Evolutionary conservation across 2,329 filamentous ascomycete species (phyloP), one percentile per base, ranked within the genome.

Genomic region (Aspergillus sp.): DNA sequence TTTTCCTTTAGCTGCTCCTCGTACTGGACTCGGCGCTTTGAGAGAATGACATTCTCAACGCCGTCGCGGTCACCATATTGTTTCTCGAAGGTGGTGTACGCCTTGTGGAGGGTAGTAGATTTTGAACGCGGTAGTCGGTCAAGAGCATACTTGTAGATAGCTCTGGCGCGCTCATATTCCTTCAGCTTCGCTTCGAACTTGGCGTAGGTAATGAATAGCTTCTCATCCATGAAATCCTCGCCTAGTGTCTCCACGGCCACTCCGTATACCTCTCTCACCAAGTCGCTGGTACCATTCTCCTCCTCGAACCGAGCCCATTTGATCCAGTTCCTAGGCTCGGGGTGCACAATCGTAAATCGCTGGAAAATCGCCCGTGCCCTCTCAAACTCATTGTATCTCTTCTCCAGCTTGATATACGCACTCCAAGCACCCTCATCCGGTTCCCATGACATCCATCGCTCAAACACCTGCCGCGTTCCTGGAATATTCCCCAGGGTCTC

Each of bases 281-380:
- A 75, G 68, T 97, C 93, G 70, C 89, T 93, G 1, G 92, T 96
- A 8, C 95, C 95, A 66, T 88, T 91, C 71, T 99, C 95, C 73
- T 98, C 93, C 75, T 99, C 95, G 66, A 98, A 99, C 61, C 90
- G 90, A 59, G 93, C 89, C 95, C 95, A 99, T 73, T 97, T 97
- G 77, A 99, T 96, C 93, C 93, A 99, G 70, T 97, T 98, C 68
- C 90, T 87, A 21, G 95, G 90, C 69, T 98, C 93, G 0, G 95
- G 93, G 66, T 98, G 95, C 8, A 98, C 90, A 59, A 93, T 84
- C 2, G 92, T 96, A 69, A 97, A 97, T 27, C 90, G 84, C 71
- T 91, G 86, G 72, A 96, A 98, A 64, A 99, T 93, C 45, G 89
- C 87, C 40, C 95, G 83, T n/a, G 93, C 93, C 58, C 92, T 82